Percentiles rank a stretch among this genome's conserved stretches.
These are phyloP conservation scores for Sclerotinia borealis DNA, from an alignment of 2,329 filamentous ascomycete genomes.

Conservation along the genomic window DNA sequence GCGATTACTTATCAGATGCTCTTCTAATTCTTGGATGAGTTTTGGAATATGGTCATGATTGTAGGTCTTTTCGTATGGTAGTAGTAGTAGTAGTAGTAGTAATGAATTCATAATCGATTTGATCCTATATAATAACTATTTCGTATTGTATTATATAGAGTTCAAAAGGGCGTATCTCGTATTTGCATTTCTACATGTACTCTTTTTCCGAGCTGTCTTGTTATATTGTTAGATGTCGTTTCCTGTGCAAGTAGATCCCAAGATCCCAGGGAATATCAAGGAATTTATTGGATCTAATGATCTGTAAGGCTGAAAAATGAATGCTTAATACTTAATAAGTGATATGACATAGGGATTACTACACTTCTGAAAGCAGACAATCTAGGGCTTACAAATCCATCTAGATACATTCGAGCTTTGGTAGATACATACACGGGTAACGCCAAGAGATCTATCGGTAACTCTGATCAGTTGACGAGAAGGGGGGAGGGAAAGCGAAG, in stretches of 20 bases:
- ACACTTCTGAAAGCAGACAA: not conserved
- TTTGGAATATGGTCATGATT: not conserved
- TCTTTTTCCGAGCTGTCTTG: not conserved
- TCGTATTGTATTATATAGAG: no score
- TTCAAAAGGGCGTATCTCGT: not conserved
- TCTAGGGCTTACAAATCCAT: slow-evolving; percentile 3
- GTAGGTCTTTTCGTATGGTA: not conserved
- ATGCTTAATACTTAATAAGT: no score
- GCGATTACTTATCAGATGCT: not conserved
- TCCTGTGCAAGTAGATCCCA: not conserved
- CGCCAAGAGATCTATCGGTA: not conserved
- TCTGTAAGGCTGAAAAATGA: slow-evolving; percentile 2
- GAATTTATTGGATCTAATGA: not conserved
- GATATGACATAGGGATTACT: not conserved
- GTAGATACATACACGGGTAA: not conserved
- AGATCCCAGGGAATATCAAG: not conserved
- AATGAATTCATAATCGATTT: no score
- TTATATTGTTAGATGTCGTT: not conserved
- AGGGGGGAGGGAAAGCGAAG: not conserved
- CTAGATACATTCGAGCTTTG: not conserved
- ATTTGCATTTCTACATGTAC: not conserved
- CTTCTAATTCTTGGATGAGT: not conserved
- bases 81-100: no score
- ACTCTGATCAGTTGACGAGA: not conserved
- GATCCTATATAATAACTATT: no score